Evolutionary conservation across 73 alveolate genomes (phyloP).

Genomic region (Tetrahymena borealis): DNA sequence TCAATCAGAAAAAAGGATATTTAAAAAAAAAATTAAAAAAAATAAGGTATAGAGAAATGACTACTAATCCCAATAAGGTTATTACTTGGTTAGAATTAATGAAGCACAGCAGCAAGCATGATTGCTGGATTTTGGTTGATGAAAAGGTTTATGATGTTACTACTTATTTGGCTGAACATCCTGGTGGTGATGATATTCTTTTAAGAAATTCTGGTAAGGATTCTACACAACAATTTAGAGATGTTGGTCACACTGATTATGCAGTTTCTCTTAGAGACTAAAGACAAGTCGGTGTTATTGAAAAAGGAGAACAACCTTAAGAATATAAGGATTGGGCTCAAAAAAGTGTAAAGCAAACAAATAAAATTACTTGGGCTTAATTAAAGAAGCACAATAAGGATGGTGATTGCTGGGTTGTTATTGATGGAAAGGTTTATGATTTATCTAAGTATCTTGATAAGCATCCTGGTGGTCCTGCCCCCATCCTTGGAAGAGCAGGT

Average conservation of each 20-base stretch:
- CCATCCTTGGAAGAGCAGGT: slow-evolving; percentile 32
- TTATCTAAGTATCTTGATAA: slow-evolving; percentile 68
- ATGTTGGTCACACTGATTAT: slow-evolving; percentile 21
- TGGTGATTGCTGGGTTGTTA: slow-evolving; percentile 83
- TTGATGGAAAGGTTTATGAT: slow-evolving; percentile 82
- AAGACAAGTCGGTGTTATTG: slow-evolving; percentile 36
- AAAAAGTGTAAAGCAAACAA: background rate
- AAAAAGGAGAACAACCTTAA: slow-evolving; percentile 15
- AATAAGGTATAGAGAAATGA: background rate
- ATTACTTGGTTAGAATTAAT: slow-evolving; percentile 70
- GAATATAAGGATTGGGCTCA: slow-evolving; percentile 4
- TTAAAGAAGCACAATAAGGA: slow-evolving; percentile 73
- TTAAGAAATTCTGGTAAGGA: slow-evolving; percentile 24
- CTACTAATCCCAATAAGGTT: slow-evolving; percentile 7
- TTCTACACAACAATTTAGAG: slow-evolving; percentile 13
- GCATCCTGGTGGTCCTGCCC: slow-evolving; percentile 91
- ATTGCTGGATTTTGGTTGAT: slow-evolving; percentile 83
- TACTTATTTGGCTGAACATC: slow-evolving; percentile 80
- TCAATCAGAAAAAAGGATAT: background rate
- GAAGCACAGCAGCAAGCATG: slow-evolving; percentile 72
- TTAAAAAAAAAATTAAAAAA: background rate
- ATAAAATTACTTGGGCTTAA: slow-evolving; percentile 51
- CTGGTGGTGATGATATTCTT: slow-evolving; percentile 83
- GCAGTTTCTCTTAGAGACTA: slow-evolving; percentile 36
- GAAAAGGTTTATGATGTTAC: slow-evolving; percentile 86